These are phyloP conservation scores for Pyrus bretschneideri DNA, from an alignment of 306 rosid genomes.

Conservation along the genomic window DNA sequence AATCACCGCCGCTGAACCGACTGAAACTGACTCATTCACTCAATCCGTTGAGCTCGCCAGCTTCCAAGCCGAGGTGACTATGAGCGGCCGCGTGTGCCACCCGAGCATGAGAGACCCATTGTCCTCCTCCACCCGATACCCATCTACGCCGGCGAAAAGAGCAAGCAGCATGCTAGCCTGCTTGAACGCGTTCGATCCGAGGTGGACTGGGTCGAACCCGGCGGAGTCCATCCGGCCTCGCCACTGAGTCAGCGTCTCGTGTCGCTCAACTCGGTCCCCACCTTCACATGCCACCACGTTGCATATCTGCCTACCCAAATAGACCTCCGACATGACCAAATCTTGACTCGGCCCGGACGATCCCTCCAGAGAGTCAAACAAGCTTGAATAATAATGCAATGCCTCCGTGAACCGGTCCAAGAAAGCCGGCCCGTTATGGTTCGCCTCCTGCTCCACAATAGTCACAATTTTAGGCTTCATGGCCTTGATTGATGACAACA, in stretches of 20 bases:
- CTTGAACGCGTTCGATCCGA: slow-evolving; percentile 77
- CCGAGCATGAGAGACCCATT: slow-evolving; percentile 72
- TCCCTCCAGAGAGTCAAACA: slow-evolving; percentile 77
- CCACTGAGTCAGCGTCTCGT: slow-evolving; percentile 72
- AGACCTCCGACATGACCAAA: slow-evolving; percentile 59
- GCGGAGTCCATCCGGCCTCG: slow-evolving; percentile 40
- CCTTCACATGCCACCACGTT: slow-evolving; percentile 85
- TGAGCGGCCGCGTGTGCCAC: slow-evolving; percentile 84
- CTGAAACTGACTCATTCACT: not conserved
- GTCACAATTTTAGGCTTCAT: slow-evolving; percentile 59
- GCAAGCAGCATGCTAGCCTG: slow-evolving; percentile 71
- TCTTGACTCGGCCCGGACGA: slow-evolving; percentile 45
- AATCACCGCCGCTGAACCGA: not conserved
- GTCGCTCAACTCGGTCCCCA: slow-evolving; percentile 67
- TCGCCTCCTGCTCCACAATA: slow-evolving; percentile 73
- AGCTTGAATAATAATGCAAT: slow-evolving; percentile 58
- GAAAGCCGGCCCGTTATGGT: slow-evolving; percentile 62
- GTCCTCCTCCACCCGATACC: slow-evolving; percentile 73
- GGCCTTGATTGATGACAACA: slow-evolving; percentile 37
- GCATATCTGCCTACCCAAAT: slow-evolving; percentile 62
- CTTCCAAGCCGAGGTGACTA: slow-evolving; percentile 85
- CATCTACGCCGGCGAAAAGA: slow-evolving; percentile 57
- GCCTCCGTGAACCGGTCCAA: slow-evolving; percentile 80
- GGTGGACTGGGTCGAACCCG: slow-evolving; percentile 69
- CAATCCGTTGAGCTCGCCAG: slow-evolving; percentile 22